Evolutionary conservation across 768 basidiomycete genomes (phyloP), one percentile per base, ranked within the genome.

Genomic region (Pulveroboletus sp.): DNA sequence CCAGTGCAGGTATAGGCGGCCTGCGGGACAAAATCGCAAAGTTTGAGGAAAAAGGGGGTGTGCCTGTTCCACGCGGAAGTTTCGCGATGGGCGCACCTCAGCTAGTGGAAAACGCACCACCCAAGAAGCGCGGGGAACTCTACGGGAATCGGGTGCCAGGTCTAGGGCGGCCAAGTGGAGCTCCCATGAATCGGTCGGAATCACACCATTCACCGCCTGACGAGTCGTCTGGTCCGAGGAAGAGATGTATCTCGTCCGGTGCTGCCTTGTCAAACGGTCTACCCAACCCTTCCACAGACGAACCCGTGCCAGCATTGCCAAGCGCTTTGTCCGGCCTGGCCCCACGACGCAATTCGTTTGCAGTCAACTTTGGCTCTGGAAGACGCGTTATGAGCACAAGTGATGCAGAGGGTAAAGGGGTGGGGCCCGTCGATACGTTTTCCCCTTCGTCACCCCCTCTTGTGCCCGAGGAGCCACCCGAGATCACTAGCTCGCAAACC

Each of bases 21-120:
- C 67, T 80, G 9, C 72, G 79, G 18, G 87, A 85, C 63, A 89
- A 81, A 71, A 90, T 90, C 55, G 87, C 88, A 18, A 82, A 78
- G 54, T 91, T 91, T 50, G 89, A 91, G 68, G 76, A 75, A 68
- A 84, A 86, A 63, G 89, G 89, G 46, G 86, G 81, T 10, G 73
- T 83, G 0, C 88, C 88, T 14, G 79, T 80, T 33, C 89, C 88
- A n/a, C 73, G 85, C 43, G 83, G 84, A 5, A 82, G 83, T 54
- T 86, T 88, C 67, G 86, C 79, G 18, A 69, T 86, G 55, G 83
- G 83, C 14, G 78, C 77, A 10, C 83, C 85, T 3, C 80, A 79
- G n/a, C 62, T 66, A 24, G 64, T 74, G 31, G 76, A 75, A 24
- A 72, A 75, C 46, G 73, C 69, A 11, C 71, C 74, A 39, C 62